Evolutionary conservation across 1,139 yeast species (phyloP), one percentile per base, ranked within the genome.

Genomic region (Kodamaea arcana): DNA sequence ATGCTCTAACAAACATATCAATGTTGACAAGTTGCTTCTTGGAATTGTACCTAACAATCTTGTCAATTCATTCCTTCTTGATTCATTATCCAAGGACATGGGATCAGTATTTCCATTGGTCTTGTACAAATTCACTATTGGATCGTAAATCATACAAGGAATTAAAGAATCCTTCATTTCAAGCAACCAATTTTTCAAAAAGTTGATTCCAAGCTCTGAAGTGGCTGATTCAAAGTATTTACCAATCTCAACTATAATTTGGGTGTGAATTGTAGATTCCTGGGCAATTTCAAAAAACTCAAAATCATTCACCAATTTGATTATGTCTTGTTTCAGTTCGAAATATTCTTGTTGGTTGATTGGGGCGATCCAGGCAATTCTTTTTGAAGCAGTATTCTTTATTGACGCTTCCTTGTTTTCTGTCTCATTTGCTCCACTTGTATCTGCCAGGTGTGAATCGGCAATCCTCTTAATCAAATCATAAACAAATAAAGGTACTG

Each of bases 111-210:
- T 30, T 35, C 9, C 27, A 25, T 7, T 29, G 36, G 24, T 25
- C 23, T 46, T 44, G 39, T 64, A 66, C 25, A 50, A 41, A 10
- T 47, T 51, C 9, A 60, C 34, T 17, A 69, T 43, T 6, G 68
- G 51, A 36, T 69, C 75, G 43, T 56, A 66, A 2, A 63, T 58
- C 45, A 66, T 58, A 41, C 68, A 65, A 0, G 75, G 75, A n/a
- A 70, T 63, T 22, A 68, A 42, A 0, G 73, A 64, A 40, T 70
- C 76, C 27, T 62, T 57, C 11, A 65, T 57, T 40, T 70, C 75
- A 21, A 70, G 52, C 17, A 69, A 46, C 76, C 76, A 70, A 37
- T 54, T 56, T 38, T 64, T 64, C 18, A 65, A 31, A 37, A 67
- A 69, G 36, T 62, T 65, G 3, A 67, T 44, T 18, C 56, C 42